phyloP scores from a whole-genome alignment of 129 eudicot species.

The Artemisia tridentata region DNA sequence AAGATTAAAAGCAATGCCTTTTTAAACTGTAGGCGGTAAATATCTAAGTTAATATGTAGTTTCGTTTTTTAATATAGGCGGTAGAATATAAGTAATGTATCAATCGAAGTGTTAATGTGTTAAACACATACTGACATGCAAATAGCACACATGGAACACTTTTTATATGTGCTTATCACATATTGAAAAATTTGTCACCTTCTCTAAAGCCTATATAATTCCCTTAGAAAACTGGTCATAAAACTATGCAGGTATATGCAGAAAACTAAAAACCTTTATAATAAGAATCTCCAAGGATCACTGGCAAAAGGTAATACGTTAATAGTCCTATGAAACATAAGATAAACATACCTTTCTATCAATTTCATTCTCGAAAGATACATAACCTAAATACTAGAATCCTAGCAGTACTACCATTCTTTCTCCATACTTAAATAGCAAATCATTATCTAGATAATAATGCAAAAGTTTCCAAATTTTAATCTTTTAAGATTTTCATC shows the following conservation, averaged over 20 bases:
- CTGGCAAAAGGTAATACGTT: not conserved
- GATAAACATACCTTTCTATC: not conserved
- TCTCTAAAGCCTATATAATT: not conserved
- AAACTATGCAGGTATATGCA: not conserved
- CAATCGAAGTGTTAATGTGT: too few relatives aligned
- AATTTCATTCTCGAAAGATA: not conserved
- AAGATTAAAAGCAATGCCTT: too few relatives aligned
- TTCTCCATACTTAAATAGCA: not conserved
- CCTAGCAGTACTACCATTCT: not conserved
- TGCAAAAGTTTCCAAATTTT: too few relatives aligned
- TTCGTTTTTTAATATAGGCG: too few relatives aligned
- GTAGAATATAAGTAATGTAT: too few relatives aligned
- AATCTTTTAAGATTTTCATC: too few relatives aligned
- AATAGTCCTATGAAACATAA: not conserved
- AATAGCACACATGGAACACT: too few relatives aligned
- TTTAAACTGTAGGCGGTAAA: too few relatives aligned
- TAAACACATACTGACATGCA: too few relatives aligned
- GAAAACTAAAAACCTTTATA: not conserved
- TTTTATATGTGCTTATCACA: too few relatives aligned
- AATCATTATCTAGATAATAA: not conserved
- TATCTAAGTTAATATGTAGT: too few relatives aligned
- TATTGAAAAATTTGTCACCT: too few relatives aligned
- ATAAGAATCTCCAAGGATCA: not conserved
- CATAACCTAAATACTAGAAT: not conserved
- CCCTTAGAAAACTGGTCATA: not conserved